Conservation (phyloP, 116 monocot species). For the Cymodocea nodosa region DNA sequence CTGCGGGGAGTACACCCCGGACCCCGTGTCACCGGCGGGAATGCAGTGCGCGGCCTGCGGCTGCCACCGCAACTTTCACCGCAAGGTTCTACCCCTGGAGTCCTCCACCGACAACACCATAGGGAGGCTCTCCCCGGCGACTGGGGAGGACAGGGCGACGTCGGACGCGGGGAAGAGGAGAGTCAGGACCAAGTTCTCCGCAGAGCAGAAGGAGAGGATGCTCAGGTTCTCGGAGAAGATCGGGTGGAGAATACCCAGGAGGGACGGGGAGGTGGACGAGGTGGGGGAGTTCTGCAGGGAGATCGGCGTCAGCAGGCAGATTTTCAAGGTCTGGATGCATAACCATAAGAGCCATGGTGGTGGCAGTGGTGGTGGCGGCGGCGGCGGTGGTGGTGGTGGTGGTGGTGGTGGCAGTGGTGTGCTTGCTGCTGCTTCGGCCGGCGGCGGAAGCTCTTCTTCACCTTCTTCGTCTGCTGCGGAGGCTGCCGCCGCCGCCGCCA, state of each 20-base stretch:
- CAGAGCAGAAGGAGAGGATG: constrained; percentile 24
- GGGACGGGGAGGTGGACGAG: constrained; percentile 22
- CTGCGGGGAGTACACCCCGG: constrained; percentile 47
- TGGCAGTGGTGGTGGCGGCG: too few relatives aligned
- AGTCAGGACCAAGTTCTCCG: constrained; percentile 17
- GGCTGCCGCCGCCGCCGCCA: neutral
- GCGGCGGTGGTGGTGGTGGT: too few relatives aligned
- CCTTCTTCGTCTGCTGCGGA: neutral
- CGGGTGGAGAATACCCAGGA: constrained; percentile 38
- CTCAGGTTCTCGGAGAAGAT: constrained; percentile 24
- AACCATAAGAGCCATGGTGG: constrained; percentile 19
- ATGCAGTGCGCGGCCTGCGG: constrained; percentile 61
- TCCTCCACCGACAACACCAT: constrained; percentile 56
- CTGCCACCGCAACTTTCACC: constrained; percentile 92
- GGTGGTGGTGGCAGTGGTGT: too few relatives aligned
- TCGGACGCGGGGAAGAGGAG: constrained; percentile 11
- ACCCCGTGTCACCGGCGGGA: neutral
- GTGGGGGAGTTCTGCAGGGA: constrained; percentile 31
- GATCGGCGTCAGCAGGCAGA: constrained; percentile 24
- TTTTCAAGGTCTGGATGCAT: constrained; percentile 43
- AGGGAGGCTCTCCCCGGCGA: neutral
- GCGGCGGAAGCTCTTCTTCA: neutral
- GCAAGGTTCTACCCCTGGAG: constrained; percentile 26
- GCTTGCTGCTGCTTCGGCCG: too few relatives aligned
- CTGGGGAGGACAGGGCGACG: neutral